Conservation (phyloP, 225 moss, liverwort and hornwort species). For the Sphagnum contortum region DNA sequence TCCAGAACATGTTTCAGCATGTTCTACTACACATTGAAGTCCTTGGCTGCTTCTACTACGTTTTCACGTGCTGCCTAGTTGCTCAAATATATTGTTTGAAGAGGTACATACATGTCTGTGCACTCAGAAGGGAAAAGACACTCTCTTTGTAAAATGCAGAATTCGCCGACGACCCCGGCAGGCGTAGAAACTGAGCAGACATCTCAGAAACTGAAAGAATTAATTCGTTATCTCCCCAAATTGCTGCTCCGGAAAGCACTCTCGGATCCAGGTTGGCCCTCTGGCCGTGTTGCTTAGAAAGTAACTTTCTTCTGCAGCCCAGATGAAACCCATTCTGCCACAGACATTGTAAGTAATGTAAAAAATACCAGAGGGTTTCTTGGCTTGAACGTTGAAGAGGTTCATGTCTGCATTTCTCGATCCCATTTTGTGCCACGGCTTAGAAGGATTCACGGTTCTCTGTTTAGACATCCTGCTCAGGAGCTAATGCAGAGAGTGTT, state of each 20-base stretch:
- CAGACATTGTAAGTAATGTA: no score
- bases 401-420: no score
- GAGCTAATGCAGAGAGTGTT: no score
- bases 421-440: no score
- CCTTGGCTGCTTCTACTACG: neutral
- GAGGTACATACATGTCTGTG: neutral
- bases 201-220: conserved; percentile 9
- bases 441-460: no score
- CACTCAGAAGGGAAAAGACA: neutral
- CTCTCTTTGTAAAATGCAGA: conserved; percentile 6
- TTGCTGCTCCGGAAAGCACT: conserved; percentile 24
- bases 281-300: neutral
- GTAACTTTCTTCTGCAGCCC: neutral
- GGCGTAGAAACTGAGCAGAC: conserved; percentile 16
- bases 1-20: neutral
- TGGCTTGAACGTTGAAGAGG: no score
- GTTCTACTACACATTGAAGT: no score
- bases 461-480: no score
- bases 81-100: neutral
- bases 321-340: neutral
- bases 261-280: conserved; percentile 12
- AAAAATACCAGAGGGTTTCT: no score
- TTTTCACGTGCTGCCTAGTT: neutral
- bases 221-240: conserved; percentile 35
- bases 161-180: conserved; percentile 10